Base-by-base conservation (phyloP, 257 asterid genomes). In the Echium plantagineum region DNA sequence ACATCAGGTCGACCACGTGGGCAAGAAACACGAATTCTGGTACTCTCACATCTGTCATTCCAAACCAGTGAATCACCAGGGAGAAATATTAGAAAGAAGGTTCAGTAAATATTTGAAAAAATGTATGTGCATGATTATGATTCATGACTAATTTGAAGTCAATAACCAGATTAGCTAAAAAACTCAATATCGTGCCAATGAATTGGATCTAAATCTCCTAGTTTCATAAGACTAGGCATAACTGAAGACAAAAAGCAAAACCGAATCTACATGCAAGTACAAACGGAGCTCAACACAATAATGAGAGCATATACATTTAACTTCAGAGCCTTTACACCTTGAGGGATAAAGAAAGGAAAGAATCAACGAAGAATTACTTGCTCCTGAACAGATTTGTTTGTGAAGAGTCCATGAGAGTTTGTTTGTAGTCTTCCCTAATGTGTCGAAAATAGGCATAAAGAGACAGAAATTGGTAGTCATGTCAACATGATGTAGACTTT, bases 21-120 rank as follows among this genome's bases (percentile, higher is more conserved):
- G 81, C 96, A 55, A 93, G 95, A 64, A 93, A 93, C 81, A 93
- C 97, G 17, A 93, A 89, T 64, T 83, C 96, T 2, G 99, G 97
- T 26, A 75, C 95, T 66, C 81, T 77, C 72, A 81, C 82, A 60
- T 64, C 91, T 86, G 89, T 67, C 55, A 66, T 47, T 62, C 32
- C 67, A 72, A 21, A 17, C 22, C 38, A 22, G 22, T 53, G 52
- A 54, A 9, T 20, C 18, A 58, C 13, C n/a, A 53, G 48, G 24
- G 10, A 22, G 55, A 9, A 46, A 57, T 2, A 31, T 57, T 20
- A 59, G 19, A 57, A 69, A 20, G 18, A 9, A 54, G 15, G 8
- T 21, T 3, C 35, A 8, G 47, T 35, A 7, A 35, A 3, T 35
- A 35, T 35, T 10, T 8, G 47, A 0, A 7, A 35, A 35, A 28